These are phyloP conservation scores for Cyberlindnera americana DNA, from an alignment of 805 yeast genomes.

Conservation along the genomic window DNA sequence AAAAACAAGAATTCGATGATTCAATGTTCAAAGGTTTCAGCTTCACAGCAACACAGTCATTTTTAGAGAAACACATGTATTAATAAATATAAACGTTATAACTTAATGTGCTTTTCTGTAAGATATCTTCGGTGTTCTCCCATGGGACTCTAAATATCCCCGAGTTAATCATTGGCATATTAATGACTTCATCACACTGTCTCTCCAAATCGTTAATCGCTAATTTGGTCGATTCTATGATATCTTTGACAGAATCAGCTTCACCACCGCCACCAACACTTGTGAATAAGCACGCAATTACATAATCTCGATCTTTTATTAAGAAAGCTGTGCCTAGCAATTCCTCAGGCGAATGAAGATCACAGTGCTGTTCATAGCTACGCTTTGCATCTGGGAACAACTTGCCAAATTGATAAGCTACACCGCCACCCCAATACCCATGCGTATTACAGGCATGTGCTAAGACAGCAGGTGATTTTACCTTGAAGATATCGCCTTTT, in stretches of 20 bases:
- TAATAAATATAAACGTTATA: conserved; percentile 43
- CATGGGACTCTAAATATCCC: conserved; percentile 82
- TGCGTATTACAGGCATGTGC: conserved; percentile 80
- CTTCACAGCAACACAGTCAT: conserved; percentile 39
- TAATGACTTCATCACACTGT: conserved; percentile 40
- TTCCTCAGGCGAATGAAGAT: conserved; percentile 23
- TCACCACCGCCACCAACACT: conserved; percentile 47
- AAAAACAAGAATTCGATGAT: conserved; percentile 12
- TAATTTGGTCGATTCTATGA: conserved; percentile 45
- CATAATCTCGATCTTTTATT: conserved; percentile 35
- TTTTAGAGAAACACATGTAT: conserved; percentile 28
- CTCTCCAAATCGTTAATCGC: conserved; percentile 46
- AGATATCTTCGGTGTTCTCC: conserved; percentile 56
- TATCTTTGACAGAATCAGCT: conserved; percentile 41
- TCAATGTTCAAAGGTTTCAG: conserved; percentile 42
- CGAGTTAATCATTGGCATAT: conserved; percentile 76
- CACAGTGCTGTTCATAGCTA: conserved; percentile 35
- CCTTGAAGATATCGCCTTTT: conserved; percentile 54
- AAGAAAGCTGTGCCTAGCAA: conserved; percentile 56
- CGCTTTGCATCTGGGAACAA: conserved; percentile 56
- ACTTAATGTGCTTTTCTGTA: conserved; percentile 34
- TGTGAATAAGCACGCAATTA: conserved; percentile 68
- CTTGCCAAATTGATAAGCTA: conserved; percentile 55
- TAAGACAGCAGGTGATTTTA: conserved; percentile 40
- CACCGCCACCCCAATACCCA: conserved; percentile 86